Conservation (phyloP, 371 early-diverging fungal genomes). For the Fennellomyces sp. region DNA sequence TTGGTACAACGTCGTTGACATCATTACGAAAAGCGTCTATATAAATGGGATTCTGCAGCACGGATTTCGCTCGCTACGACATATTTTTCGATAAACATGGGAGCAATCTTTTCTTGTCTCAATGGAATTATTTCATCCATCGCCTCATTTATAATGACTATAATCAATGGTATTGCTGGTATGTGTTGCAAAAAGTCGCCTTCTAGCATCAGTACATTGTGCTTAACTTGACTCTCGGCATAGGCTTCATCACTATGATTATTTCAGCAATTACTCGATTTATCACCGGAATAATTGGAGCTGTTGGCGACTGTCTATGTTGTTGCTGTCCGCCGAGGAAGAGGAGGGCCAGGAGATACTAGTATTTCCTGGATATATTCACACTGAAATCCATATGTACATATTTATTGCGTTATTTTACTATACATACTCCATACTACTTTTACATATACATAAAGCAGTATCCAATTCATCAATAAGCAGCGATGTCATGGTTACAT, state of each 20-base stretch:
- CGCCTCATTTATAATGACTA: not conserved
- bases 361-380: not conserved
- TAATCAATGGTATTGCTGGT: not conserved
- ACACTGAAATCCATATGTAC: not conserved
- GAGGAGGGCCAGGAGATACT: too few species aligned
- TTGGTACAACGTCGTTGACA: not conserved
- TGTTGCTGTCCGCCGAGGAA: not conserved
- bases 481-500: too few species aligned
- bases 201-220: not conserved
- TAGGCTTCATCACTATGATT: not conserved
- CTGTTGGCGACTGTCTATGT: not conserved
- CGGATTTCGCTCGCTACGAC: not conserved
- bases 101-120: not conserved
- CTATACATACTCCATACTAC: too few species aligned
- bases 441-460: too few species aligned
- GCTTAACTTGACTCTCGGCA: not conserved
- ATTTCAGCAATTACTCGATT: not conserved
- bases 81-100: not conserved
- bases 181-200: not conserved
- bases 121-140: not conserved
- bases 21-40: not conserved
- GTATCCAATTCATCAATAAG: too few species aligned
- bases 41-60: not conserved
- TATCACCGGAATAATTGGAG: not conserved
- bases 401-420: too few species aligned